phyloP scores from a whole-genome alignment of 441 rosid genomes.

The Macaranga tanarius region DNA sequence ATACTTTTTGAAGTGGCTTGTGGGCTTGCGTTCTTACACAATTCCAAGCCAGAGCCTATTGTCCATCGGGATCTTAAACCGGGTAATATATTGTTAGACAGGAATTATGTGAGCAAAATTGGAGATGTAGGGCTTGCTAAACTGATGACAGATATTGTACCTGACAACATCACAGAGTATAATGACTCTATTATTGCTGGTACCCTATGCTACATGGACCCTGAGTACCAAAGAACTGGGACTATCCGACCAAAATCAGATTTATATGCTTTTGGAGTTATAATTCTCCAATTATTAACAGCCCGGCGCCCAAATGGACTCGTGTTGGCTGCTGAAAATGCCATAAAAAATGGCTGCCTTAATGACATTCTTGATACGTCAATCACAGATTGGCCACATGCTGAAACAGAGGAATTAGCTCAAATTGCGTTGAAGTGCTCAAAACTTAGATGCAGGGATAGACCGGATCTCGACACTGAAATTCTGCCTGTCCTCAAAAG shows the following conservation, averaged over 20 bases:
- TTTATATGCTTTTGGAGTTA: conserved; percentile 71
- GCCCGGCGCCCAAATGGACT: conserved; percentile 60
- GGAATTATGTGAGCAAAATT: conserved; percentile 75
- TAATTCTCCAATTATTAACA: conserved; percentile 62
- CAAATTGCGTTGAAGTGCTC: conserved; percentile 64
- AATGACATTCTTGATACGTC: conserved; percentile 56
- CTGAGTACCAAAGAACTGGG: conserved; percentile 87
- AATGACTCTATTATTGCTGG: conserved; percentile 66
- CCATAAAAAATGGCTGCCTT: conserved; percentile 50
- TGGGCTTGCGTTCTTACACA: conserved; percentile 86
- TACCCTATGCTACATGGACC: conserved; percentile 80
- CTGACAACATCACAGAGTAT: conserved; percentile 69
- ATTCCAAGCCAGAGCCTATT: conserved; percentile 87
- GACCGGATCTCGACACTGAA: conserved; percentile 77
- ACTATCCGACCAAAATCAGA: conserved; percentile 86
- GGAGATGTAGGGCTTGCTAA: conserved; percentile 88
- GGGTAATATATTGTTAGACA: conserved; percentile 68
- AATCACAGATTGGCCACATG: conserved; percentile 73
- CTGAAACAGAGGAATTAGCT: conserved; percentile 73
- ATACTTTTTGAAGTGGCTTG: conserved; percentile 75
- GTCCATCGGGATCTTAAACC: conserved; percentile 92
- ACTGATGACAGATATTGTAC: conserved; percentile 64
- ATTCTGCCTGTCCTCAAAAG: conserved; percentile 73
- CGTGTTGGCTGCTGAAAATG: conserved; percentile 50
- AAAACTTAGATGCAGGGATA: conserved; percentile 73